Percentiles rank a stretch among this genome's conserved stretches.
These are phyloP conservation scores for Roridomyces roridus DNA, from an alignment of 768 basidiomycete genomes.

Conservation along the genomic window DNA sequence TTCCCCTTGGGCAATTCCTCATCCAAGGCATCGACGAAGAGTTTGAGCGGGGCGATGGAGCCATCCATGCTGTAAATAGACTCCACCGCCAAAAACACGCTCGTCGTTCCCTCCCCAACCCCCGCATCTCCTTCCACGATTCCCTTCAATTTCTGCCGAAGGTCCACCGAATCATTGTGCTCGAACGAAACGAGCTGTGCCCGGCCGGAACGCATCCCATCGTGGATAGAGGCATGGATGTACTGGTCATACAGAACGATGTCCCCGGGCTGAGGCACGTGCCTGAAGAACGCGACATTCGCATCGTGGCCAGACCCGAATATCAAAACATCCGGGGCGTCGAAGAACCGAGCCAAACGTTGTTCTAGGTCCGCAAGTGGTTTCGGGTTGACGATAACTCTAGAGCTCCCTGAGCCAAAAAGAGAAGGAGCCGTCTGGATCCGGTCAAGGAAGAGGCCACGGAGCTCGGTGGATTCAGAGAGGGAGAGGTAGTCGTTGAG, in stretches of 20 bases:
- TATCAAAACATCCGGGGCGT: conserved; percentile 48
- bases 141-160: too few relatives aligned
- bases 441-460: conserved; percentile 36
- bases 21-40: conserved; percentile 47
- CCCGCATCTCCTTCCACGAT: too few relatives aligned
- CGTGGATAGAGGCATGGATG: conserved; percentile 57
- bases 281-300: conserved; percentile 54
- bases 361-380: conserved; percentile 48
- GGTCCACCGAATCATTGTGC: too few relatives aligned
- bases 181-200: too few relatives aligned
- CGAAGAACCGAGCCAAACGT: conserved; percentile 44
- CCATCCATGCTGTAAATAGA: conserved; percentile 69
- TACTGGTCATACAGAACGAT: conserved; percentile 58
- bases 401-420: conserved; percentile 53
- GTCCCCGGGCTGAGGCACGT: conserved; percentile 51
- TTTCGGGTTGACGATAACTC: conserved; percentile 51
- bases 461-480: conserved; percentile 38
- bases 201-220: conserved; percentile 56
- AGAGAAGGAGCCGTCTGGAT: conserved; percentile 30
- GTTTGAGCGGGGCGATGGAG: too few relatives aligned
- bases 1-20: conserved; percentile 40
- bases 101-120: conserved; percentile 32
- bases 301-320: conserved; percentile 63
- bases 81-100: conserved; percentile 58
- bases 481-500: conserved; percentile 61